Percentiles rank a stretch among this genome's conserved stretches.
Evolutionary conservation across 163 green algal genomes (phyloP).

Genomic region (Volvox carteri): DNA sequence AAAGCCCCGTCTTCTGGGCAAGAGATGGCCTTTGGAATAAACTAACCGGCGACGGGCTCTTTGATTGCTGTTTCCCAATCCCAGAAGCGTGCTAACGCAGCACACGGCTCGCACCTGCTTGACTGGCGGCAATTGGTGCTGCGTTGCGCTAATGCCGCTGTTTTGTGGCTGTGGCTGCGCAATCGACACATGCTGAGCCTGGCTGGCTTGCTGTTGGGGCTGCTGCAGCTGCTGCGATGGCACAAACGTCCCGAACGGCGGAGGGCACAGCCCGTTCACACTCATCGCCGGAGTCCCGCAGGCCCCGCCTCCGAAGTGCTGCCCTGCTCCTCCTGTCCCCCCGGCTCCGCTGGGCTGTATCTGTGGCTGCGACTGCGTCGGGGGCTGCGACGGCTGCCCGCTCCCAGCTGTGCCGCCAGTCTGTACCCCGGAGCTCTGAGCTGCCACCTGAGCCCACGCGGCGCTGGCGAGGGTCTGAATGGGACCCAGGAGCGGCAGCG

Average conservation of each 20-base stretch:
- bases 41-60: too few species aligned
- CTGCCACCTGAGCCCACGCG: constrained; percentile 24
- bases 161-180: neutral
- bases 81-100: too few species aligned
- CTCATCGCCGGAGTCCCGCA: neutral
- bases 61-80: too few species aligned
- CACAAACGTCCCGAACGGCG: neutral
- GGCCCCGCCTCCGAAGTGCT: neutral
- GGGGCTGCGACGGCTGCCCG: neutral
- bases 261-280: neutral
- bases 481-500: constrained; percentile 11
- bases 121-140: neutral
- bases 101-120: constrained; percentile 36
- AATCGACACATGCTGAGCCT: neutral
- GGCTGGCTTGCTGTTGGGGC: constrained; percentile 23
- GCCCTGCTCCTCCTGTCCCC: neutral
- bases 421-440: neutral
- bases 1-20: too few species aligned
- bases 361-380: neutral
- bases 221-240: neutral
- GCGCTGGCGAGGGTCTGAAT: constrained; percentile 15
- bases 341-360: neutral
- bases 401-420: neutral
- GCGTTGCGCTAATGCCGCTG: neutral
- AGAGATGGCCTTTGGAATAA: too few species aligned